Conservation (phyloP, 2,329 filamentous ascomycete genomes). For the Aspergillus alliaceus region DNA sequence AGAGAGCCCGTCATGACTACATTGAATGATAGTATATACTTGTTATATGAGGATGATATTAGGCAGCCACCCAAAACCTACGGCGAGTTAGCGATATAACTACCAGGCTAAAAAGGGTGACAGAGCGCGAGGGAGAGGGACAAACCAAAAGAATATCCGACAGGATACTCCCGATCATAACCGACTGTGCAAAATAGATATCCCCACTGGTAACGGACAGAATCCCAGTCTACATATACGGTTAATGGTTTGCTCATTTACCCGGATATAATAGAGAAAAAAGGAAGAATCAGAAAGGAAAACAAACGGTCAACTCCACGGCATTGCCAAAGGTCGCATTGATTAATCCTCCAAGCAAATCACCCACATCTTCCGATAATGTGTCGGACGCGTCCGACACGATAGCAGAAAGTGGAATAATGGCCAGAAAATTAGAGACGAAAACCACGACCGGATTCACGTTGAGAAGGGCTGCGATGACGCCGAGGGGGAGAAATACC, state of each 20-base stretch:
- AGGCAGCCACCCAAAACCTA: conserved; percentile 68
- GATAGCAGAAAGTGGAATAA: conserved; percentile 56
- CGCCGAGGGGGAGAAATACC: conserved; percentile 71
- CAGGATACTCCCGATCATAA: conserved; percentile 85
- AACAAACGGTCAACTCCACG: conserved; percentile 63
- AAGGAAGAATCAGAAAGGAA: conserved; percentile 24
- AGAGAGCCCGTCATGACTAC: conserved; percentile 38
- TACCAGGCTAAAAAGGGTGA: too few relatives aligned
- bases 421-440: conserved; percentile 76
- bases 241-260: not conserved
- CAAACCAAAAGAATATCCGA: conserved; percentile 76
- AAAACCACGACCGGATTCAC: conserved; percentile 65
- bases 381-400: conserved; percentile 60
- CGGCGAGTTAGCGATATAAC: not conserved
- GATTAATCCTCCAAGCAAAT: conserved; percentile 56
- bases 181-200: conserved; percentile 85
- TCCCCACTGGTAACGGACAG: conserved; percentile 76
- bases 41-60: conserved; percentile 65
- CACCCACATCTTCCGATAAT: conserved; percentile 54
- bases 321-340: conserved; percentile 62
- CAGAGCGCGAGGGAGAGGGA: not conserved
- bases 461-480: conserved; percentile 64
- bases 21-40: conserved; percentile 60
- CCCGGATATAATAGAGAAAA: not conserved
- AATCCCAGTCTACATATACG: conserved; percentile 61